Conservation (phyloP, 345 rosid genomes). For the Syzygium aqueum region DNA sequence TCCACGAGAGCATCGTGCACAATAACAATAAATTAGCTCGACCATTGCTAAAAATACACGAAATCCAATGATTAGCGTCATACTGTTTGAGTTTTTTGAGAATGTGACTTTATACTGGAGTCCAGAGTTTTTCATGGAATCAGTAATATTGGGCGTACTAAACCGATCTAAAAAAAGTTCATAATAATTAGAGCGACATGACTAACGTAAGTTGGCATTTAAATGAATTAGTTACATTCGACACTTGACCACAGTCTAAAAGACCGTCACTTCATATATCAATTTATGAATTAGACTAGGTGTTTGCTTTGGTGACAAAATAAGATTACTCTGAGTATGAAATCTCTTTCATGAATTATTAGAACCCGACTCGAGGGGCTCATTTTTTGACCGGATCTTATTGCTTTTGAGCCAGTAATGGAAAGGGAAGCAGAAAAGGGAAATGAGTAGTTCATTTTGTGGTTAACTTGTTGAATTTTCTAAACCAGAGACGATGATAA, state of each 20-base stretch:
- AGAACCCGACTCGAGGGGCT: not conserved
- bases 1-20: not conserved
- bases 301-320: not conserved
- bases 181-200: not conserved
- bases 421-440: too few relatives aligned
- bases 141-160: rapidly evolving
- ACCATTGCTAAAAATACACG: not conserved
- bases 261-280: not conserved
- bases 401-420: not conserved
- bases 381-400: not conserved
- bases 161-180: too few relatives aligned
- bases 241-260: not conserved
- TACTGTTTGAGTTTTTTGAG: too few relatives aligned
- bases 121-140: not conserved
- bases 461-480: not conserved
- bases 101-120: not conserved
- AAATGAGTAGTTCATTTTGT: not conserved
- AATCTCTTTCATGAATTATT: too few relatives aligned
- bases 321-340: too few relatives aligned
- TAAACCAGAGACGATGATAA: not conserved
- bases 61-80: not conserved
- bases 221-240: not conserved
- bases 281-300: not conserved
- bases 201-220: not conserved
- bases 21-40: not conserved